Evolutionary conservation across 768 basidiomycete species (phyloP).

Genomic region (Russula dissimulans): DNA sequence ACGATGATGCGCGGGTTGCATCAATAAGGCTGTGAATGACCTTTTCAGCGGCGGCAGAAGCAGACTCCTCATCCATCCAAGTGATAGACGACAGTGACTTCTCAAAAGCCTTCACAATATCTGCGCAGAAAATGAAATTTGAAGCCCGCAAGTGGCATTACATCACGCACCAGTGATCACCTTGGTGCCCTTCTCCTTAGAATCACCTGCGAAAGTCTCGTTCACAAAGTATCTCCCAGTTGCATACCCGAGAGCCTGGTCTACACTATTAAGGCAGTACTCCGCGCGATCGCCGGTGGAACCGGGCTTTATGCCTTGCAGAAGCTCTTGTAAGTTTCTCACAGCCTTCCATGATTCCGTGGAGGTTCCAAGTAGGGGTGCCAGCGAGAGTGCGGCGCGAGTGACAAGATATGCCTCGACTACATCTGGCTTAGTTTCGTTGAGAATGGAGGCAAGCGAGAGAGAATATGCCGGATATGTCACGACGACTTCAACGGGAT

Average conservation of each 20-base stretch:
- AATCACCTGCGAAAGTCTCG: slow-evolving; percentile 69
- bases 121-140: slow-evolving; percentile 27
- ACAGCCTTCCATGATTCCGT: slow-evolving; percentile 76
- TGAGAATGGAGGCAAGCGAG: slow-evolving; percentile 60
- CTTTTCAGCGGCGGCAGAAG: slow-evolving; percentile 77
- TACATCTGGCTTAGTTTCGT: slow-evolving; percentile 54
- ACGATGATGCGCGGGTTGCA: slow-evolving; percentile 4
- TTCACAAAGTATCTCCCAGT: slow-evolving; percentile 85
- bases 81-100: slow-evolving; percentile 58
- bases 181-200: slow-evolving; percentile 69
- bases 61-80: slow-evolving; percentile 89
- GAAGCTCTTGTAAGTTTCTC: slow-evolving; percentile 55
- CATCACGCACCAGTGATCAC: slow-evolving; percentile 62
- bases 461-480: slow-evolving; percentile 71
- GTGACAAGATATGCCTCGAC: slow-evolving; percentile 82
- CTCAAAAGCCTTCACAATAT: slow-evolving; percentile 79
- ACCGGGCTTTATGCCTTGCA: slow-evolving; percentile 83
- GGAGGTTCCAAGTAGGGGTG: slow-evolving; percentile 60
- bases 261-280: slow-evolving; percentile 68
- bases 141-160: neutral
- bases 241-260: slow-evolving; percentile 75
- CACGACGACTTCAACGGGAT: slow-evolving; percentile 68
- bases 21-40: slow-evolving; percentile 28
- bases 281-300: slow-evolving; percentile 75
- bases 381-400: slow-evolving; percentile 60